Evolutionary conservation across 768 basidiomycete species (phyloP).

Genomic region (Panaeolus papilionaceus): DNA sequence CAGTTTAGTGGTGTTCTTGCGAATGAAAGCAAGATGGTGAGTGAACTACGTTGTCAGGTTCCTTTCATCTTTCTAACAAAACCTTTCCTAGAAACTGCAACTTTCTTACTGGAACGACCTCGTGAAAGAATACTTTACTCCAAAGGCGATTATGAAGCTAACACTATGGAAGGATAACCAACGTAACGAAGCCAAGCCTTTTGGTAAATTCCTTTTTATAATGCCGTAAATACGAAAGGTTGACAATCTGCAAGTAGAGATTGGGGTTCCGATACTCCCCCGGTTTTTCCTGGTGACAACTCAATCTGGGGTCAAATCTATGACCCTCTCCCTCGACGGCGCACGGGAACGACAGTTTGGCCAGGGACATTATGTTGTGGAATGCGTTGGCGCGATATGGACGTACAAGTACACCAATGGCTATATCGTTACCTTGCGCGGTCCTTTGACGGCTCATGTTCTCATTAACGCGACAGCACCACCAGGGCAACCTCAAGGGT

Average conservation of each 20-base stretch:
- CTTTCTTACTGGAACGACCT: conserved; percentile 71
- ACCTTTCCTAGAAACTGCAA: conserved; percentile 56
- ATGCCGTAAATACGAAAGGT: background rate
- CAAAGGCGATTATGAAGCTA: conserved; percentile 75
- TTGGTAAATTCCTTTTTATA: conserved; percentile 59
- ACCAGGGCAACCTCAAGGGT: conserved; percentile 33
- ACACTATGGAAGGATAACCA: conserved; percentile 91
- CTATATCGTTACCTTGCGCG: conserved; percentile 77
- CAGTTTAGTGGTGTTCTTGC: conserved; percentile 75
- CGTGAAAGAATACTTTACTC: conserved; percentile 73
- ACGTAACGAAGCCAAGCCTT: conserved; percentile 79
- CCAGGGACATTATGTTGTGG: conserved; percentile 61
- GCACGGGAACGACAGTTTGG: conserved; percentile 66
- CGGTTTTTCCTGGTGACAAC: conserved; percentile 87
- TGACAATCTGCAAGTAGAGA: conserved; percentile 54
- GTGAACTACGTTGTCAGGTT: conserved; percentile 22
- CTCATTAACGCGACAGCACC: conserved; percentile 42
- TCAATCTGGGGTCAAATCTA: conserved; percentile 84
- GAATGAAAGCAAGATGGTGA: conserved; percentile 53
- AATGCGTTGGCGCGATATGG: conserved; percentile 79
- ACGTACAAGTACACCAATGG: conserved; percentile 83
- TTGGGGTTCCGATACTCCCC: conserved; percentile 78
- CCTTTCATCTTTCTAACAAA: conserved; percentile 12
- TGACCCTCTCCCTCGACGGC: conserved; percentile 80
- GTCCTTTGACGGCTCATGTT: conserved; percentile 75